Conservation (phyloP, 768 basidiomycete genomes). For the Mrakia frigida region DNA sequence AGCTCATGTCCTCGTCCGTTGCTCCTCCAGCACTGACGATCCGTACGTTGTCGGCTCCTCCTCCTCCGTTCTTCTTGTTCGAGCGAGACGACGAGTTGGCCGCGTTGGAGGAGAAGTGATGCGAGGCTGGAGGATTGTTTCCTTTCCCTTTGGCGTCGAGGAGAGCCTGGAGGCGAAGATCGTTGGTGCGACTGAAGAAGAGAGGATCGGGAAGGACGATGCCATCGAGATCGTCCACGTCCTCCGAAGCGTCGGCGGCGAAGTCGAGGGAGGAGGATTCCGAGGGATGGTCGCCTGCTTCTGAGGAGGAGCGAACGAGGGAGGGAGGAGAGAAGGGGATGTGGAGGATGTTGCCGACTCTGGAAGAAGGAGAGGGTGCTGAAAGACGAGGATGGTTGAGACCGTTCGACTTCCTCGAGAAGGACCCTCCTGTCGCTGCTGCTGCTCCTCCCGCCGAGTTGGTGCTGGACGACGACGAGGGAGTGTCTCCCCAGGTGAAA, state of each 20-base stretch:
- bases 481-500: conserved; percentile 10
- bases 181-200: conserved; percentile 46
- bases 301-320: conserved; percentile 54
- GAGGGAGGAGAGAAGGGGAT: conserved; percentile 13
- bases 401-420: conserved; percentile 12
- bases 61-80: not conserved
- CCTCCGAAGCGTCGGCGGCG: conserved; percentile 49
- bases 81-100: not conserved
- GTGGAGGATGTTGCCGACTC: not conserved
- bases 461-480: conserved; percentile 8
- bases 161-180: conserved; percentile 10
- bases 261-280: conserved; percentile 43
- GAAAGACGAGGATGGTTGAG: not conserved
- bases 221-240: conserved; percentile 60
- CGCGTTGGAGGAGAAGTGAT: not conserved
- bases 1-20: conserved; percentile 60
- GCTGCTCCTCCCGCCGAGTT: not conserved
- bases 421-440: not conserved
- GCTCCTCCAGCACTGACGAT: conserved; percentile 24
- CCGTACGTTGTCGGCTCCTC: conserved; percentile 16
- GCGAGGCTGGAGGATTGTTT: conserved; percentile 45
- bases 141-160: conserved; percentile 33
- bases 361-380: not conserved
- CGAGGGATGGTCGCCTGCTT: conserved; percentile 56
- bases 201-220: conserved; percentile 69